These are phyloP conservation scores for Stromatinia cepivora DNA, from an alignment of 2,329 filamentous ascomycete genomes.

Conservation along the genomic window DNA sequence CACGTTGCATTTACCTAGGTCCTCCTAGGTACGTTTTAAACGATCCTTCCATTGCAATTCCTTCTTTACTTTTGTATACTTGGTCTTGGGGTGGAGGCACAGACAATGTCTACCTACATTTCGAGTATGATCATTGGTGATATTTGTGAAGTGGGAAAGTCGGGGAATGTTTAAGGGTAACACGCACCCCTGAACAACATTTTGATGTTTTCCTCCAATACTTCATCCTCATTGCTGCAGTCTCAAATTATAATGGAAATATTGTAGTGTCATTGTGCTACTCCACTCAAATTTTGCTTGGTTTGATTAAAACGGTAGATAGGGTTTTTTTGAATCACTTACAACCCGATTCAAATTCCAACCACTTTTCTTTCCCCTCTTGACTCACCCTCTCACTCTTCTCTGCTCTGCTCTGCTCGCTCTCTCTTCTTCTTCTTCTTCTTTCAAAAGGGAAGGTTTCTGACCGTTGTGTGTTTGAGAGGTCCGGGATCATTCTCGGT, in stretches of 20 bases:
- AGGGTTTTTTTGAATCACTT: neutral
- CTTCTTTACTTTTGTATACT: slow-evolving; percentile 8
- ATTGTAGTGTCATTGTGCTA: slow-evolving; percentile 1
- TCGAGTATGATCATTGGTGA: neutral
- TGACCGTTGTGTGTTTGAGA: slow-evolving; percentile 15
- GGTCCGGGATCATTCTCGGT: slow-evolving; percentile 16
- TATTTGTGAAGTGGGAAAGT: neutral
- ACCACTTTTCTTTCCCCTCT: neutral
- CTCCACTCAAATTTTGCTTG: neutral
- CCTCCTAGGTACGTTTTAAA: neutral
- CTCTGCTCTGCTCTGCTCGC: neutral
- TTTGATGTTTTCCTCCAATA: neutral
- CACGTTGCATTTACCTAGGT: slow-evolving; percentile 4
- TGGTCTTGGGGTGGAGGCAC: neutral
- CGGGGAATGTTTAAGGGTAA: neutral
- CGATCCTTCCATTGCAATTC: slow-evolving; percentile 16
- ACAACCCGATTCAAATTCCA: neutral
- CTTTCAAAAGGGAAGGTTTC: neutral
- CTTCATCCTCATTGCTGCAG: neutral
- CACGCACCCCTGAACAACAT: slow-evolving; percentile 7
- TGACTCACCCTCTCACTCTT: neutral
- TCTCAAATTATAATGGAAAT: slow-evolving; percentile 9
- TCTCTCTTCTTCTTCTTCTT: neutral
- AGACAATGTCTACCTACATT: neutral
- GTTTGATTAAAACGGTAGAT: neutral